Evolutionary conservation across 2,329 filamentous ascomycete species (phyloP).

Genomic region (Hyphodiscus sp.): DNA sequence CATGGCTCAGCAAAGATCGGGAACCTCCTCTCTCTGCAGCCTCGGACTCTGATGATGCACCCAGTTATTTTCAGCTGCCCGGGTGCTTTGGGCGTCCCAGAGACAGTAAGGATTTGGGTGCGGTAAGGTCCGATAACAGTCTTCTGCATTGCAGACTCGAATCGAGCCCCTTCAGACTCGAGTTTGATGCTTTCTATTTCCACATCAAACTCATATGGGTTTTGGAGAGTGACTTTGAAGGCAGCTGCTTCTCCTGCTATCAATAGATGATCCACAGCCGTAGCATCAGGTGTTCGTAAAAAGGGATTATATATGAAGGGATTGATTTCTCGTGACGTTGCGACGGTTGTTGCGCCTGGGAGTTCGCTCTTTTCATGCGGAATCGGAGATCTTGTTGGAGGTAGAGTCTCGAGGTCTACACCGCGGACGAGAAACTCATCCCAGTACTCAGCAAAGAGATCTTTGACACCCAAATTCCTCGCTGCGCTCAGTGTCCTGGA

Average conservation of each 20-base stretch:
- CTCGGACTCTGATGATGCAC: conserved; percentile 70
- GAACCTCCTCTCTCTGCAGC: conserved; percentile 77
- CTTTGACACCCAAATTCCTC: conserved; percentile 62
- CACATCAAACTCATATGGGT: conserved; percentile 88
- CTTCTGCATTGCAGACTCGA: conserved; percentile 59
- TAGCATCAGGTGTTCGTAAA: conserved; percentile 57
- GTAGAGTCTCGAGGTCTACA: conserved; percentile 60
- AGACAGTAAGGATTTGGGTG: conserved; percentile 69
- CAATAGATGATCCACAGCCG: conserved; percentile 57
- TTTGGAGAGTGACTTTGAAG: conserved; percentile 82
- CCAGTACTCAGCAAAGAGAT: conserved; percentile 83
- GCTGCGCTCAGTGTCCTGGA: conserved; percentile 75
- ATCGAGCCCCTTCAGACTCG: conserved; percentile 65
- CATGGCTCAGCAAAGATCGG: conserved; percentile 75
- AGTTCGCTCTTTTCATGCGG: conserved; percentile 52
- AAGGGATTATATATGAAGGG: conserved; percentile 97
- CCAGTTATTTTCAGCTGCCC: conserved; percentile 71
- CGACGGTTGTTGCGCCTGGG: conserved; percentile 34
- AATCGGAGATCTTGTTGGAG: conserved; percentile 55
- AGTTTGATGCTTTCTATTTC: conserved; percentile 78
- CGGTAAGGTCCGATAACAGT: conserved; percentile 73
- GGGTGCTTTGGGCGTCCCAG: conserved; percentile 57
- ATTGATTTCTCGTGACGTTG: conserved; percentile 45
- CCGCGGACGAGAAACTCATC: conserved; percentile 87
- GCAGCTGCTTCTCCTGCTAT: conserved; percentile 72